Evolutionary conservation across 1,139 yeast genomes (phyloP), one percentile per base, ranked within the genome.

Genomic region (Yamadazyma sp.): DNA sequence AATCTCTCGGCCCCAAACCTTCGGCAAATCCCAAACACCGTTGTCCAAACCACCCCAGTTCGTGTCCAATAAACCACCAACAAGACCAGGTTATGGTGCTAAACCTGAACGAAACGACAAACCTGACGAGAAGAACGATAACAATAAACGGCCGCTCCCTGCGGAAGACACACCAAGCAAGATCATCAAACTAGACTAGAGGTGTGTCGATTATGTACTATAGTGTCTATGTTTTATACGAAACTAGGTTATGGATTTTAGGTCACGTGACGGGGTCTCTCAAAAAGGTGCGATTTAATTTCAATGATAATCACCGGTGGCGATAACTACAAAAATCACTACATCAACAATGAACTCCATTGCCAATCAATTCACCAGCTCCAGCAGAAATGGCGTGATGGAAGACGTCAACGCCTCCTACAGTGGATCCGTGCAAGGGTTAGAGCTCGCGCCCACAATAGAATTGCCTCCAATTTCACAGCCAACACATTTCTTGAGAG

Each of bases 401-500:
- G 53, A 50, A 31, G 74, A 70, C 41, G 50, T 65, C 38, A 54
- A 57, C 31, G 51, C 56, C 13, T 65, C 64, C 10, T 39, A 36
- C 30, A 24, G 30, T 7, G 23, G 38, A 4, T 15, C 25, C 7
- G 25, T 29, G 5, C 38, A 18, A 12, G 31, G 31, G 8, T 52
- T 71, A 42, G 62, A 61, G 34, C 59, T 77, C 50, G 78, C 90
- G 1, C 96, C 96, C 26, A 60, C 79, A 16, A 72, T 87, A 48
- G 64, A 82, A 40, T 66, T 87, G 59, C 95, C 96, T 18, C 95
- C 95, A 44, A 86, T 87, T 49, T 77, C 90, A 35, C 85, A 85
- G 57, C 97, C 98, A 29, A 80, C 96, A n/a, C 95, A 86, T 38
- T 92, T 92, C 60, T 71, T 92, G 53, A 76, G 97, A 61, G 97